A percentile compares a stretch with the other conserved stretches of the same genome.
phyloP scores from a whole-genome alignment of 257 asterid species.

The Nyctanthes arbortristis region DNA sequence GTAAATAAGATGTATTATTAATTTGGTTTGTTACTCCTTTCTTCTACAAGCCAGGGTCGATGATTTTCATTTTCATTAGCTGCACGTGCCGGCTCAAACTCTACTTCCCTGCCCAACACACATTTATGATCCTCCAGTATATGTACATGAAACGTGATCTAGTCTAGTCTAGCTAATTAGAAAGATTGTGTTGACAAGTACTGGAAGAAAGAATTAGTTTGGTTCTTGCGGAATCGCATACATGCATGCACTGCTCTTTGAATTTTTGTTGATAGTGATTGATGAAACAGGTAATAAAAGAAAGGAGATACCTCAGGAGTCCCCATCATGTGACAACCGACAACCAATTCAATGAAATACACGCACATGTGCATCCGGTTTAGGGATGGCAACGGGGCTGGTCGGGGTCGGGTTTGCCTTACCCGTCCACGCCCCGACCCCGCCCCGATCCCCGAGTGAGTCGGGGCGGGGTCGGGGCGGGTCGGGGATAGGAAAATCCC shows the following conservation, averaged over 20 bases:
- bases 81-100: background rate
- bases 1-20: conserved; percentile 10
- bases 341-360: conserved; percentile 17
- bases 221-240: background rate
- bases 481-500: too few relatives aligned
- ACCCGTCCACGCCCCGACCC: too few relatives aligned
- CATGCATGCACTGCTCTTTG: conserved; percentile 6
- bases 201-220: background rate
- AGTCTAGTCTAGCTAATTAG: too few relatives aligned
- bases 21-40: background rate
- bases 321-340: conserved; percentile 20
- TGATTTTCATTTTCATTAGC: background rate
- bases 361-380: background rate
- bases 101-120: too few relatives aligned
- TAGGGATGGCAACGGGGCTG: too few relatives aligned
- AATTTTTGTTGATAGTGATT: conserved; percentile 4
- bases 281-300: background rate
- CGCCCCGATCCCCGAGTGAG: too few relatives aligned
- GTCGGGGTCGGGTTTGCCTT: too few relatives aligned
- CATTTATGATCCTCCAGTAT: too few relatives aligned
- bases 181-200: too few relatives aligned
- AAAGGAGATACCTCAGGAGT: conserved; percentile 11
- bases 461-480: too few relatives aligned
- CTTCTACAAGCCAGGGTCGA: too few relatives aligned
- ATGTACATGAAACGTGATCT: too few relatives aligned